phyloP scores from a whole-genome alignment of 2,329 filamentous ascomycete genomes.

The Trichothecium roseum region DNA sequence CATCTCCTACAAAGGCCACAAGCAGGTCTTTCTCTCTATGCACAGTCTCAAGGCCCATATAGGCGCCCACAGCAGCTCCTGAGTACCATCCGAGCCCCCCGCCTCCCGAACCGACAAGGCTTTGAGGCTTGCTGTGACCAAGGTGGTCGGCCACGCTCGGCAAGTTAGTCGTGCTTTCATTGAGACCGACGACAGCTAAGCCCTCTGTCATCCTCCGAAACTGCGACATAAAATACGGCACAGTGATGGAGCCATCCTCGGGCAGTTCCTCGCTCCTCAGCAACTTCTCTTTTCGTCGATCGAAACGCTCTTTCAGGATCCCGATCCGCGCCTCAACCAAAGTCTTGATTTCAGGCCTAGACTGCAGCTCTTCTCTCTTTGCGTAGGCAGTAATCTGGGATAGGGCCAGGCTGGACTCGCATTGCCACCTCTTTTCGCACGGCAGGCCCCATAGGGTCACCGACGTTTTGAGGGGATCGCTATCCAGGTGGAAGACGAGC shows the following conservation, averaged over 20 bases:
- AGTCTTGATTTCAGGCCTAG: background rate
- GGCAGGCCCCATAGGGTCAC: constrained; percentile 46
- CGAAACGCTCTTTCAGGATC: background rate
- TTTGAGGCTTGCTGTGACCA: constrained; percentile 31
- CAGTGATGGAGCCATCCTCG: constrained; percentile 37
- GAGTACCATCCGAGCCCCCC: constrained; percentile 22
- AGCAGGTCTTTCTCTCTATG: constrained; percentile 3
- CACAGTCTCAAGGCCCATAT: constrained; percentile 8
- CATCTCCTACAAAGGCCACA: constrained; percentile 9
- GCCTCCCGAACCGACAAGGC: constrained; percentile 18
- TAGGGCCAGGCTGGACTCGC: constrained; percentile 30
- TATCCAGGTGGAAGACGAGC: constrained; percentile 53
- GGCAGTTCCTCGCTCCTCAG: constrained; percentile 31
- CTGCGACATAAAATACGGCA: constrained; percentile 38
- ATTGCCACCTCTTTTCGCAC: constrained; percentile 35
- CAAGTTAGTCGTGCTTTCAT: constrained; percentile 43
- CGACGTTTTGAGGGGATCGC: constrained; percentile 52
- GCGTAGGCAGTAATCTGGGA: constrained; percentile 11
- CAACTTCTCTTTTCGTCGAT: constrained; percentile 24
- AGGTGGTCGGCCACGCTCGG: constrained; percentile 47
- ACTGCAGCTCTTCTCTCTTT: background rate
- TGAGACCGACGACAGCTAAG: constrained; percentile 53
- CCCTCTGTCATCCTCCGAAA: constrained; percentile 41
- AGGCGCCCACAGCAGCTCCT: constrained; percentile 19
- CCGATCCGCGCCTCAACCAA: background rate